Percentiles rank a stretch among this genome's conserved stretches.
phyloP scores from a whole-genome alignment of 1,284 basidiomycete species.

The Tylopilus sp. region DNA sequence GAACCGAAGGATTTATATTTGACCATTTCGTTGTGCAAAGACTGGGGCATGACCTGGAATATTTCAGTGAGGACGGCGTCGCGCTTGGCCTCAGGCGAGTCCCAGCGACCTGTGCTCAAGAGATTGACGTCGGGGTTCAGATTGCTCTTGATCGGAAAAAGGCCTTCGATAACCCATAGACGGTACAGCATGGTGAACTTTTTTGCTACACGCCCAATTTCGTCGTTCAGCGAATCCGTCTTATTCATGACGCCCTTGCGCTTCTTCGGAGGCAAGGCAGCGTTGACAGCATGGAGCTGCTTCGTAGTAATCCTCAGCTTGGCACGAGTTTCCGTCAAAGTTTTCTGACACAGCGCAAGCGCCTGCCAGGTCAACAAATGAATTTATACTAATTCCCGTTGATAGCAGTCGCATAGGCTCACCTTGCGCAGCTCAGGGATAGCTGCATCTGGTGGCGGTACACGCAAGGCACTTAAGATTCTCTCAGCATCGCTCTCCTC shows the following conservation, averaged over 20 bases:
- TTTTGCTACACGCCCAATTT: slow-evolving; percentile 4
- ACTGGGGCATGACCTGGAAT: neutral
- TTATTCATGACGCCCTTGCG: neutral
- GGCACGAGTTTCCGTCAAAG: neutral
- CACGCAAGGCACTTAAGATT: slow-evolving; percentile 30
- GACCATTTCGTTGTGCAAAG: neutral
- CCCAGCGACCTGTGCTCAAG: neutral
- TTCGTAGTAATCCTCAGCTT: neutral
- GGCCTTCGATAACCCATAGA: slow-evolving; percentile 6
- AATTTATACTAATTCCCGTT: neutral
- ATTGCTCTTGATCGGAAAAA: neutral
- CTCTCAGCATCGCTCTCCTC: neutral
- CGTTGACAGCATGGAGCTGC: neutral
- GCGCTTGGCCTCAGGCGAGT: neutral
- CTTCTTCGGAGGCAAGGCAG: neutral
- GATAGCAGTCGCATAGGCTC: neutral
- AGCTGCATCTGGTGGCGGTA: neutral
- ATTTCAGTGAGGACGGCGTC: neutral
- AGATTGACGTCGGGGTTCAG: neutral
- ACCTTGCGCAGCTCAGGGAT: neutral
- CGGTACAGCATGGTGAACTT: slow-evolving; percentile 3
- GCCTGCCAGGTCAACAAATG: neutral
- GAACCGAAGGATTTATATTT: slow-evolving; percentile 4
- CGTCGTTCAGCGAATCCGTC: neutral
- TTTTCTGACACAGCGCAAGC: slow-evolving; percentile 1